Evolutionary conservation across 345 rosid genomes (phyloP).

Genomic region (Bretschneidera sinensis): DNA sequence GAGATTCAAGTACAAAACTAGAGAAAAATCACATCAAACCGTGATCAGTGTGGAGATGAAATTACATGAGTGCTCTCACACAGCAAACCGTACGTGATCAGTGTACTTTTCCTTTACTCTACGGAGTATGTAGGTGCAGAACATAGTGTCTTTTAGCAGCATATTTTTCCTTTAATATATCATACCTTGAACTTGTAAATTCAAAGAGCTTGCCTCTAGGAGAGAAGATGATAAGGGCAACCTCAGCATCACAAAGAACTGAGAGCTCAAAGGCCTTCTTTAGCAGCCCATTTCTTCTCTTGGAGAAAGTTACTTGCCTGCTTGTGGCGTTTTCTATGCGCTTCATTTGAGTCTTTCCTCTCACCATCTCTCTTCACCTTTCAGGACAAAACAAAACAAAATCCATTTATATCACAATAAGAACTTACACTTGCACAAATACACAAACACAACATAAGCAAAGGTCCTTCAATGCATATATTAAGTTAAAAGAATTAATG

Average conservation of each 20-base stretch:
- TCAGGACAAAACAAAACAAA: background rate
- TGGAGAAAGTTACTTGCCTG: conserved; percentile 79
- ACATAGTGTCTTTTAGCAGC: no score
- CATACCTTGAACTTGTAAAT: conserved; percentile 58
- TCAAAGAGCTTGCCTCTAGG: conserved; percentile 66
- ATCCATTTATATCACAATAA: background rate
- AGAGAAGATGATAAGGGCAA: conserved; percentile 71
- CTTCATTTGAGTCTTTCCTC: conserved; percentile 75
- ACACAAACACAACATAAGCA: background rate
- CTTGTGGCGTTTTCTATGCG: conserved; percentile 75
- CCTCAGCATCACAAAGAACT: conserved; percentile 77
- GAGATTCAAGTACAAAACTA: no score
- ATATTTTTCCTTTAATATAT: no score
- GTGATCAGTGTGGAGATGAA: no score
- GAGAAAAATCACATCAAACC: no score
- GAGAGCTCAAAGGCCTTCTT: conserved; percentile 81
- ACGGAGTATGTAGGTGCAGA: no score
- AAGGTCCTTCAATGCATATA: background rate
- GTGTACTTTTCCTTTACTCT: no score
- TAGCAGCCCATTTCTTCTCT: conserved; percentile 64
- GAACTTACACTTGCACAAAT: background rate
- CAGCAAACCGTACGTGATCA: no score
- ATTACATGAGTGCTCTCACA: no score
- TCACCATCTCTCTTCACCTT: conserved; percentile 42
- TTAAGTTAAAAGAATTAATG: background rate